A percentile compares a stretch with the other conserved stretches of the same genome.
phyloP scores from a whole-genome alignment of 2,329 filamentous ascomycete species.

The Arthrobotrys sphaeroides region DNA sequence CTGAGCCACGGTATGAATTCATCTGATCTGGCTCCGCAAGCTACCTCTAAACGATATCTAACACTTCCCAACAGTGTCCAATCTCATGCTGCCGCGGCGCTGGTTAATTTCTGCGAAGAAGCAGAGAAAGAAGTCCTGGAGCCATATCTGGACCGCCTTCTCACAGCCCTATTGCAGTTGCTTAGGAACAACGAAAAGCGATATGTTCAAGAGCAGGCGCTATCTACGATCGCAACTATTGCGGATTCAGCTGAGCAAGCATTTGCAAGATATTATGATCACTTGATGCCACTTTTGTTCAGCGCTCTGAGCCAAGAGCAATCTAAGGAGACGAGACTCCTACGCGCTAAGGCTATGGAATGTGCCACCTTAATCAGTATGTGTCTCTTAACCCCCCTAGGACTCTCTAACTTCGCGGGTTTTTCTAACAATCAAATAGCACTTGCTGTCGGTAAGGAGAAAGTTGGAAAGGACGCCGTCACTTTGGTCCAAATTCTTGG shows the following conservation, averaged over 20 bases:
- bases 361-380: slow-evolving; percentile 86
- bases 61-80: slow-evolving; percentile 73
- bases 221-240: slow-evolving; percentile 97
- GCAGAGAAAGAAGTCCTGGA: slow-evolving; percentile 91
- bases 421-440: slow-evolving; percentile 63
- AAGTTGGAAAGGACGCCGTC: slow-evolving; percentile 86
- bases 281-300: slow-evolving; percentile 92
- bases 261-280: slow-evolving; percentile 94
- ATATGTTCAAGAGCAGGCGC: slow-evolving; percentile 95
- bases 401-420: neutral
- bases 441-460: slow-evolving; percentile 90
- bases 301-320: slow-evolving; percentile 88
- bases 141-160: slow-evolving; percentile 87
- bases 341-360: slow-evolving; percentile 98
- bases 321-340: slow-evolving; percentile 82
- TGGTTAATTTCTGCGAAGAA: slow-evolving; percentile 99
- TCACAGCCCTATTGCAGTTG: slow-evolving; percentile 85
- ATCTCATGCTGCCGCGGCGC: slow-evolving; percentile 93
- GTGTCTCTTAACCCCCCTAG: neutral
- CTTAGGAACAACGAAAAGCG: slow-evolving; percentile 91
- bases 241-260: slow-evolving; percentile 97
- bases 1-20: slow-evolving; percentile 70
- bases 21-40: neutral
- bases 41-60: slow-evolving; percentile 9
- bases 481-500: slow-evolving; percentile 87